Conservation (phyloP, 2,329 filamentous ascomycete species). For the Rutstroemia sp. region DNA sequence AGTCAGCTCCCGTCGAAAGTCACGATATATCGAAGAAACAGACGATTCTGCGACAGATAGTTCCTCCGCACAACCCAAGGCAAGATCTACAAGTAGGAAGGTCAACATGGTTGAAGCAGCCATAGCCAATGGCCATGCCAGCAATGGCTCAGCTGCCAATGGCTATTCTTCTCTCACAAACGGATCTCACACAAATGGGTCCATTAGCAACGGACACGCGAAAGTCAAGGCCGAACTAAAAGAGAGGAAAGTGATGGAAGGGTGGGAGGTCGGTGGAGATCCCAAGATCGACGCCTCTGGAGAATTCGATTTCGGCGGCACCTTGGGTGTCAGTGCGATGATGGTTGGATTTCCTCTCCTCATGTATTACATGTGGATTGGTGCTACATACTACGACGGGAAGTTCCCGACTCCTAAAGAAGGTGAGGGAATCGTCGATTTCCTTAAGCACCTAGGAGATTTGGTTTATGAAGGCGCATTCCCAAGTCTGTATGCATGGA, state of each 20-base stretch:
- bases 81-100: conserved; percentile 17
- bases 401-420: conserved; percentile 61
- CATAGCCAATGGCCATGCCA: conserved; percentile 15
- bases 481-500: conserved; percentile 75
- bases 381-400: conserved; percentile 85
- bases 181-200: conserved; percentile 8
- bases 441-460: conserved; percentile 60
- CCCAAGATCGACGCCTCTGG: conserved; percentile 57
- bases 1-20: conserved; percentile 34
- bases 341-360: conserved; percentile 90
- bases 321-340: conserved; percentile 69
- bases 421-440: conserved; percentile 63
- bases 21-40: conserved; percentile 25
- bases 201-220: conserved; percentile 1
- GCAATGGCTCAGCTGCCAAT: conserved; percentile 10
- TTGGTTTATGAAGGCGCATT: conserved; percentile 80
- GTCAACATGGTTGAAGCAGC: conserved; percentile 20
- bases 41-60: conserved; percentile 30
- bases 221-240: conserved; percentile 9
- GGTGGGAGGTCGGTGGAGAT: conserved; percentile 52
- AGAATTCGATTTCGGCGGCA: conserved; percentile 79
- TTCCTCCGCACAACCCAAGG: conserved; percentile 10
- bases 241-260: conserved; percentile 36
- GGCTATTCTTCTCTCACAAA: conserved; percentile 7
- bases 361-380: conserved; percentile 99